phyloP scores from a whole-genome alignment of 768 basidiomycete genomes.

The Gyrodon lividus region DNA sequence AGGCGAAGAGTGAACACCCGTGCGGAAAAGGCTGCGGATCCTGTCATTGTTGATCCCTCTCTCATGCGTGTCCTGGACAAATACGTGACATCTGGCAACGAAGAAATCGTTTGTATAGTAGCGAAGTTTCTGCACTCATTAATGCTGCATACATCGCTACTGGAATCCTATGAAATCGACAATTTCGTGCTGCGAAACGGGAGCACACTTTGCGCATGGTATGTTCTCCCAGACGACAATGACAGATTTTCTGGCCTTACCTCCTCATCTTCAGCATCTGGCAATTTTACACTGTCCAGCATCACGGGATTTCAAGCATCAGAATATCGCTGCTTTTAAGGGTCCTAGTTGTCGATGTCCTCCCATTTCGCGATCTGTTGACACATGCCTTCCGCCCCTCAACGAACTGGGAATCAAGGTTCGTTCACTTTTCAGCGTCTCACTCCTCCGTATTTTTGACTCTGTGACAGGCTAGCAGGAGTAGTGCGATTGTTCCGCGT shows the following conservation, averaged over 20 bases:
- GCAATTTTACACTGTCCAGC: constrained; percentile 65
- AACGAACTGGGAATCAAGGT: constrained; percentile 52
- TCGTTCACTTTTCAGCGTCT: constrained; percentile 8
- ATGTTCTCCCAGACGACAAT: neutral
- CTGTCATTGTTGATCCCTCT: constrained; percentile 57
- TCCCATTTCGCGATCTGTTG: constrained; percentile 57
- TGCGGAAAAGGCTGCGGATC: constrained; percentile 46
- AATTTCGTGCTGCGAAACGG: constrained; percentile 71
- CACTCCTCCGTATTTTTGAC: neutral
- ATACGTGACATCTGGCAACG: constrained; percentile 48
- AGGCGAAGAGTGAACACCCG: constrained; percentile 52
- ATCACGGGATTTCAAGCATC: constrained; percentile 49
- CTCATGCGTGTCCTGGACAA: constrained; percentile 53
- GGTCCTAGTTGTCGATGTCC: constrained; percentile 58
- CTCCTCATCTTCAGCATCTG: constrained; percentile 48
- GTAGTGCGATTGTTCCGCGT: constrained; percentile 61
- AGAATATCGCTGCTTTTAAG: constrained; percentile 59
- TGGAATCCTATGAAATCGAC: constrained; percentile 69
- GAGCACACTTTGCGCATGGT: constrained; percentile 59
- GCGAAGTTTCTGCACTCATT: constrained; percentile 66
- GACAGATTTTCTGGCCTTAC: neutral
- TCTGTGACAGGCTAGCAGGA: constrained; percentile 46
- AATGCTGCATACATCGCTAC: constrained; percentile 53
- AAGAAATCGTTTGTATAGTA: constrained; percentile 50
- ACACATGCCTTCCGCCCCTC: constrained; percentile 20